Evolutionary conservation across 495 filamentous ascomycete species (phyloP).

Genomic region (Niebla homalea): DNA sequence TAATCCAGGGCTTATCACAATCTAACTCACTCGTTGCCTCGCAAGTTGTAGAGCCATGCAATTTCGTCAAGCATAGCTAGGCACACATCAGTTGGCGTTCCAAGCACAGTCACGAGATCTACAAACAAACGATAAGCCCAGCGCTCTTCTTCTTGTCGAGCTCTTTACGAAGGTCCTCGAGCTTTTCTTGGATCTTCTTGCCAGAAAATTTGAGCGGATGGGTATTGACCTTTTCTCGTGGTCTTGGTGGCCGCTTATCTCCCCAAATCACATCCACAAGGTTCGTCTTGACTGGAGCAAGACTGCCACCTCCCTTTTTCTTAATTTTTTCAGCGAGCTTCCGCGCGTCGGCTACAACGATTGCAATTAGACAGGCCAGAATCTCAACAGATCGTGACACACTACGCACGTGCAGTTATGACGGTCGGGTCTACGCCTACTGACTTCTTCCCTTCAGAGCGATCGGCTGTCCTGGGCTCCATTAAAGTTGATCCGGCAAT

Average conservation of each 20-base stretch:
- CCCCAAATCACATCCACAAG: constrained; percentile 84
- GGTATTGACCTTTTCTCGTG: constrained; percentile 61
- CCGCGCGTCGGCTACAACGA: constrained; percentile 50
- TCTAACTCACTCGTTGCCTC: constrained; percentile 63
- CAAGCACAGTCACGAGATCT: background rate
- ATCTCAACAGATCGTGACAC: background rate
- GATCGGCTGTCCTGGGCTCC: constrained; percentile 51
- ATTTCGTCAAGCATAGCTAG: constrained; percentile 86
- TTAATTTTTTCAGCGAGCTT: constrained; percentile 79
- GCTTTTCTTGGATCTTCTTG: constrained; percentile 70
- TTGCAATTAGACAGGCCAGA: constrained; percentile 8
- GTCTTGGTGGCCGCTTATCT: constrained; percentile 52
- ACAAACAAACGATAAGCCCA: constrained; percentile 69
- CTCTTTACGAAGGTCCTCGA: constrained; percentile 78
- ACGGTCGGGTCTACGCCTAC: constrained; percentile 89
- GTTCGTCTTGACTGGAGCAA: constrained; percentile 64
- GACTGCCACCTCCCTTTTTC: constrained; percentile 66
- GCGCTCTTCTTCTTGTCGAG: constrained; percentile 81
- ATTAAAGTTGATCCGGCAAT: constrained; percentile 13
- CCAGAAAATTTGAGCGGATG: constrained; percentile 64
- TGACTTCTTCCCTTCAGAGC: constrained; percentile 68
- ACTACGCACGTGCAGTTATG: constrained; percentile 54
- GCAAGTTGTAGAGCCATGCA: constrained; percentile 94
- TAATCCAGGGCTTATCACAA: background rate
- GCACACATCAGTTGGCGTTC: background rate